These are phyloP conservation scores for Globisporangium canariense DNA, from an alignment of 352 stramenopile species.

Conservation along the genomic window DNA sequence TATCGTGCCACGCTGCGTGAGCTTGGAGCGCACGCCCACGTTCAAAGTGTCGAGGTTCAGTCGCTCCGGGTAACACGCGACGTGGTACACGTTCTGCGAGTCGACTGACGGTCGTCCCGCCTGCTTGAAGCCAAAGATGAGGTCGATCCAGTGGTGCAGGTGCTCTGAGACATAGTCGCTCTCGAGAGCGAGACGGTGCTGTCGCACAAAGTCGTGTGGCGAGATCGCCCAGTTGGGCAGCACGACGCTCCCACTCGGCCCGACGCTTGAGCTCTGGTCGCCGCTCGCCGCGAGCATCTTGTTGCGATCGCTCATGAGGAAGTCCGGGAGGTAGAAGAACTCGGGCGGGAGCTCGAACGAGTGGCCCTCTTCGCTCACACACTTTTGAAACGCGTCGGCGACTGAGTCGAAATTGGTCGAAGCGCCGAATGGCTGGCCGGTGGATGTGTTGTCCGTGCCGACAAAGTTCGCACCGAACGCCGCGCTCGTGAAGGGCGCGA, in stretches of 20 bases:
- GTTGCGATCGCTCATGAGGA: constrained; percentile 65
- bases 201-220: constrained; percentile 94
- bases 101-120: constrained; percentile 81
- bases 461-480: constrained; percentile 27
- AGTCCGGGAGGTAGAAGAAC: constrained; percentile 78
- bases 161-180: constrained; percentile 97
- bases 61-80: constrained; percentile 72
- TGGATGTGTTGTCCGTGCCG: constrained; percentile 2
- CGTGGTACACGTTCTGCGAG: constrained; percentile 92
- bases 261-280: constrained; percentile 28
- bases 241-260: constrained; percentile 81
- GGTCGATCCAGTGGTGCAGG: constrained; percentile 98
- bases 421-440: not conserved
- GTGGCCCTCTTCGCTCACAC: constrained; percentile 49
- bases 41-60: constrained; percentile 68
- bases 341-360: constrained; percentile 77
- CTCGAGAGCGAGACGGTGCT: constrained; percentile 96
- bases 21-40: constrained; percentile 46
- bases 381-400: constrained; percentile 49
- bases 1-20: constrained; percentile 72
- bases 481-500: constrained; percentile 65
- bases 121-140: constrained; percentile 99
- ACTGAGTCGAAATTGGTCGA: constrained; percentile 61
- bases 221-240: constrained; percentile 96
- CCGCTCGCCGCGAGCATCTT: constrained; percentile 53